phyloP scores from a whole-genome alignment of 163 green algal genomes.

The Scenedesmus sp. region DNA sequence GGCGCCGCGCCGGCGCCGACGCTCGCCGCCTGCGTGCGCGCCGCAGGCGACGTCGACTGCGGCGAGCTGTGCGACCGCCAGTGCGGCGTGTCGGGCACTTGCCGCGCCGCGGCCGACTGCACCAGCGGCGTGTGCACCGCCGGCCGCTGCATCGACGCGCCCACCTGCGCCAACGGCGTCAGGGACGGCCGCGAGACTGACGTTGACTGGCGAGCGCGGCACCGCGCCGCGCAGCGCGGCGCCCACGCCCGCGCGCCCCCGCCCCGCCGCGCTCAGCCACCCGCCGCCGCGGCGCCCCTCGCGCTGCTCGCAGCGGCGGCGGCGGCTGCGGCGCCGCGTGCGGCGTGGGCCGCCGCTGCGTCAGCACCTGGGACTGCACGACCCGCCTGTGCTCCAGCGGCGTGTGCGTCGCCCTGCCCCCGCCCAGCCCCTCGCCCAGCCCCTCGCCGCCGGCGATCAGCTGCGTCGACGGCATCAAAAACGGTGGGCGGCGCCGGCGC shows the following conservation, averaged over 20 bases:
- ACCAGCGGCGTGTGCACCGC: constrained; percentile 33
- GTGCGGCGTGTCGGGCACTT: constrained; percentile 12
- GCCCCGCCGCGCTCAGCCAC: too few relatives aligned
- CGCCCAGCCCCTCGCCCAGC: neutral
- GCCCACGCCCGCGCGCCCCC: too few relatives aligned
- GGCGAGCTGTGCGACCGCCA: constrained; percentile 8
- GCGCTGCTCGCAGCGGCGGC: constrained; percentile 4
- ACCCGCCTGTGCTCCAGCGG: neutral
- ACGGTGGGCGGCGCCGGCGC: constrained; percentile 8
- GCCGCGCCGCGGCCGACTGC: constrained; percentile 14
- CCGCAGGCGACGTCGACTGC: constrained; percentile 11
- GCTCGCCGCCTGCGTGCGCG: too few relatives aligned
- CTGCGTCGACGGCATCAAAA: constrained; percentile 26
- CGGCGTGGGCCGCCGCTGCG: neutral
- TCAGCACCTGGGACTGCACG: constrained; percentile 19
- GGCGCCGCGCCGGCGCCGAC: too few relatives aligned
- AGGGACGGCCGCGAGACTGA: constrained; percentile 31
- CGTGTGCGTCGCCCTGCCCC: constrained; percentile 3
- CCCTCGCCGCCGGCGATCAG: neutral
- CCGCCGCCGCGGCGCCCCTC: neutral
- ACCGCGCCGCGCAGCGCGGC: too few relatives aligned
- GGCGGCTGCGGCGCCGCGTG: constrained; percentile 24
- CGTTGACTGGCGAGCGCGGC: constrained; percentile 9
- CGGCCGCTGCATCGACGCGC: neutral
- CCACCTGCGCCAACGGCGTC: constrained; percentile 11